Percentiles rank a stretch among this genome's conserved stretches.
Conservation (phyloP, 345 rosid species). For the Arabidopsis suecica region DNA sequence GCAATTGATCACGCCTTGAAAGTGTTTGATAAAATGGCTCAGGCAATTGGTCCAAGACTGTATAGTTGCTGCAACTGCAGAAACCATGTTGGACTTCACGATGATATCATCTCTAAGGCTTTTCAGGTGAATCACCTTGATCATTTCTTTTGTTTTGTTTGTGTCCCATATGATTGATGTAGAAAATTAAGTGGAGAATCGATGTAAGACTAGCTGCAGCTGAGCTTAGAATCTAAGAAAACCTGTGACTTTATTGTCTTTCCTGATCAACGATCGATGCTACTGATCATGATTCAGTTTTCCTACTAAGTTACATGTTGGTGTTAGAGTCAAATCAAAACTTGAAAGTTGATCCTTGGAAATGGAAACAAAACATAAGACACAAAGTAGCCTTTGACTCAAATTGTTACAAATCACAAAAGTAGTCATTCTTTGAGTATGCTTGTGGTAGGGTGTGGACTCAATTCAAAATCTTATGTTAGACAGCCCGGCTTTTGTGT, state of each 20-base stretch:
- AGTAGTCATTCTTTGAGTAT: constrained; percentile 3
- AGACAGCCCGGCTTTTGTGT: not conserved
- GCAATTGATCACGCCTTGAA: constrained; percentile 34
- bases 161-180: not conserved
- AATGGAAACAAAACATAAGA: not conserved
- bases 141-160: constrained; percentile 2
- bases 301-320: constrained; percentile 5
- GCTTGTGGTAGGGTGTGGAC: constrained; percentile 16
- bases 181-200: constrained; percentile 4
- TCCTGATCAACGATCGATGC: not conserved
- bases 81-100: constrained; percentile 85
- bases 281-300: constrained; percentile 7
- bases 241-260: constrained; percentile 12
- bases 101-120: constrained; percentile 88
- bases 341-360: not conserved
- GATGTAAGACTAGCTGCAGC: constrained; percentile 2
- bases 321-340: not conserved
- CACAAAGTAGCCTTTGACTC: constrained; percentile 24
- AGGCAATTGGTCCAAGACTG: constrained; percentile 72
- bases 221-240: not conserved
- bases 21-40: constrained; percentile 60
- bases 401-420: not conserved
- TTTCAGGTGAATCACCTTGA: constrained; percentile 72
- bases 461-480: constrained; percentile 11
- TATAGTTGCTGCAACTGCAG: constrained; percentile 88